A percentile compares a stretch with the other conserved stretches of the same genome.
These are phyloP conservation scores for Cavenderia fasciculata DNA, from an alignment of 78 protist species.

Conservation along the genomic window DNA sequence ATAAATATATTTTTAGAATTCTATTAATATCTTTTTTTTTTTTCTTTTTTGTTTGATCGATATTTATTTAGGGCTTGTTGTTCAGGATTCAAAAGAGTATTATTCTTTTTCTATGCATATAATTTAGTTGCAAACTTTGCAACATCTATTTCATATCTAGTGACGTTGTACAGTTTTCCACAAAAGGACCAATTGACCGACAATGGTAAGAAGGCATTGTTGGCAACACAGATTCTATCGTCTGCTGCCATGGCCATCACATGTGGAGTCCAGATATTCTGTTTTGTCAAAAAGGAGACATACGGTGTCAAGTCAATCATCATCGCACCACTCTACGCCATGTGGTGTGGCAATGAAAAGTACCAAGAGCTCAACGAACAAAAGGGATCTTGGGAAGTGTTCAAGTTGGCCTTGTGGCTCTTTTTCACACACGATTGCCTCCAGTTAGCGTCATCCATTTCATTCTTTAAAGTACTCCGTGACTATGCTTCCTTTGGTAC, in stretches of 20 bases:
- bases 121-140: not conserved
- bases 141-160: not conserved
- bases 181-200: not conserved
- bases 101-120: not conserved
- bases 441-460: not conserved
- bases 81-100: not conserved
- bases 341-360: not conserved
- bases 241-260: not conserved
- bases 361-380: not conserved
- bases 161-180: not conserved
- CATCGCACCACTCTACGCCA: not conserved
- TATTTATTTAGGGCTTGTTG: no score
- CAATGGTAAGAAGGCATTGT: not conserved
- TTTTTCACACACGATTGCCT: not conserved
- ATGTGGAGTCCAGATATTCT: not conserved
- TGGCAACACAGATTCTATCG: not conserved
- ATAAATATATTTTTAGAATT: no score
- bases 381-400: not conserved
- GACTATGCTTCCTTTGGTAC: not conserved
- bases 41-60: no score
- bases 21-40: no score
- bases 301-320: not conserved
- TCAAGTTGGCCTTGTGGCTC: slow-evolving; percentile 1
- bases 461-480: not conserved
- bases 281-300: not conserved